Percentiles rank a stretch among this genome's conserved stretches.
Conservation (phyloP, 495 filamentous ascomycete species). For the Penicillium verhagenii region DNA sequence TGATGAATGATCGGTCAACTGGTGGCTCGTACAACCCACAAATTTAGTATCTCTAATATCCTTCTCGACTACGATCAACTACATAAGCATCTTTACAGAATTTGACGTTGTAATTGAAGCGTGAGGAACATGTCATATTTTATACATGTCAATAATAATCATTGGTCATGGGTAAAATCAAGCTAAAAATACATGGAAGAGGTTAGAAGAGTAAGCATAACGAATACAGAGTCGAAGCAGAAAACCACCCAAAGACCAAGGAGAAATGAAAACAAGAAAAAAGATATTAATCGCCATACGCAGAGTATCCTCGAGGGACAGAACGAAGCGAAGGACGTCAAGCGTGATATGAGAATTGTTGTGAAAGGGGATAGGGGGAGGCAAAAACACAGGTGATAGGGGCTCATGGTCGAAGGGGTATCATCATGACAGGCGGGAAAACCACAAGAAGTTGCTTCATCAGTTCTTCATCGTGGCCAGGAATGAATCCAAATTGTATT, state of each 20-base stretch:
- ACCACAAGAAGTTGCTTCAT: constrained; percentile 8
- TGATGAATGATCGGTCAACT: not conserved
- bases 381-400: no score
- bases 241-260: constrained; percentile 5
- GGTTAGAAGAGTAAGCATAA: constrained; percentile 6
- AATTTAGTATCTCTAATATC: not conserved
- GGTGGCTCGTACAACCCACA: not conserved
- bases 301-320: not conserved
- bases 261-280: constrained; percentile 8
- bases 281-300: constrained; percentile 13
- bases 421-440: not conserved
- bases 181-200: constrained; percentile 32
- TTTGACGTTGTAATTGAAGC: not conserved
- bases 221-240: constrained; percentile 2
- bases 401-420: not conserved
- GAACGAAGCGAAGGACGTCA: constrained; percentile 9
- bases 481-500: constrained; percentile 92
- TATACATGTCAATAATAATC: constrained; percentile 26
- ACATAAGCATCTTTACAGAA: not conserved
- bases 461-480: constrained; percentile 78
- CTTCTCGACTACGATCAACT: not conserved
- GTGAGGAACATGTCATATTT: constrained; percentile 12
- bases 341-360: constrained; percentile 17
- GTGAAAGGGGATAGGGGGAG: no score
- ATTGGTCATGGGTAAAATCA: constrained; percentile 13